A percentile compares a stretch with the other conserved stretches of the same genome.
These are phyloP conservation scores for Ulvella scutata DNA, from an alignment of 139 green algal species.

Conservation along the genomic window DNA sequence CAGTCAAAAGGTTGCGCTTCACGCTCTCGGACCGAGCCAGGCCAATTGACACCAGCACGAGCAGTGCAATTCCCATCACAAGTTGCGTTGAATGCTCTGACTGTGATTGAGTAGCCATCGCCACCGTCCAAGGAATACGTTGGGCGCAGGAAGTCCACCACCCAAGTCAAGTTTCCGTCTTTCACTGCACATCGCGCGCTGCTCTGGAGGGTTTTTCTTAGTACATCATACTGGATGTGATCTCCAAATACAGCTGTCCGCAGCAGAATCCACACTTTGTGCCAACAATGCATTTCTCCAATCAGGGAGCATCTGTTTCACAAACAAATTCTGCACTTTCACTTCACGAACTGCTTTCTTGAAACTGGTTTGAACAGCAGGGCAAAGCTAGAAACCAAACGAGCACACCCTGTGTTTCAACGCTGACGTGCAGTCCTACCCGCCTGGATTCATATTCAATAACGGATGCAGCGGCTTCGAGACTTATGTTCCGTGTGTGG, in stretches of 20 bases:
- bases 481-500: too few species aligned
- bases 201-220: too few species aligned
- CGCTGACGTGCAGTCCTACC: background rate
- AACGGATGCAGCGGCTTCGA: background rate
- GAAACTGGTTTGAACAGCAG: background rate
- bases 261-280: background rate
- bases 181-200: background rate
- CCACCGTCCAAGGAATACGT: background rate
- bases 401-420: background rate
- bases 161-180: background rate
- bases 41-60: too few species aligned
- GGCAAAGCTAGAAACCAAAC: background rate
- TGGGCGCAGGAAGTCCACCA: background rate
- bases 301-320: too few species aligned
- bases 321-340: background rate
- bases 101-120: background rate
- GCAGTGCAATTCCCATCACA: background rate
- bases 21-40: background rate
- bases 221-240: too few species aligned
- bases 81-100: background rate
- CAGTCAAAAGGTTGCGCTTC: background rate
- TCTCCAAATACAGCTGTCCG: background rate
- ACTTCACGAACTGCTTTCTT: too few species aligned
- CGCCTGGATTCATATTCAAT: background rate
- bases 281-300: background rate